Base-by-base conservation (phyloP, 1,139 yeast genomes). In the Taphrina flavorubra region DNA sequence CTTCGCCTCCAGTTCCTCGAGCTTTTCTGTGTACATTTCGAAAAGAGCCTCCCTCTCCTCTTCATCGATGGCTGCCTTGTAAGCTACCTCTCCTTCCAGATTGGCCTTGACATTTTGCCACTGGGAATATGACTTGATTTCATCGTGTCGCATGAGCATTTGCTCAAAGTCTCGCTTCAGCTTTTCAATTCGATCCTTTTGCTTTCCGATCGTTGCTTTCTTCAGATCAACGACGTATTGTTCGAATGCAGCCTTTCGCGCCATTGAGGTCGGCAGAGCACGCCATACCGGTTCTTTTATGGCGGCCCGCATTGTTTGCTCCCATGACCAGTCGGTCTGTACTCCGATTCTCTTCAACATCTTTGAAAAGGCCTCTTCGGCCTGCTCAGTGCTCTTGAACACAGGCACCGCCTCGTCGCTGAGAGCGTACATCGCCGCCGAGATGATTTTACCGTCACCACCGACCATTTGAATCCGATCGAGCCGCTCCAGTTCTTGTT, bases 281-380 rank as follows among this genome's bases (percentile, higher is more conserved):
- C 96, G 90, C 75, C 90, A 92, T 18, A 86, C 80, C 0, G 88
- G 86, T 69, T 87, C 86, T 7, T 77, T 78, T 18, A 89, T 82
- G 70, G 87, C 80, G 39, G 80, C 82, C n/a, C 84, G 79, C 80
- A 92, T 86, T 0, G 88, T 89, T 69, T 81, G 81, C 68, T 84
- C 85, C 78, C 91, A 92, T 0, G 95, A 83, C 92, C 94, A 89
- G 0, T 90, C 84, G 0, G 89, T 83, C 74, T 88, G 92, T 1
- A 90, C 89, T 7, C 81, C 79, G 53, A 81, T 77, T 0, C 83
- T 84, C 49, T 79, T 77, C 20, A 92, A 78, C 81, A 90, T 79
- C 1, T 78, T 75, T n/a, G 81, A 74, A 75, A 87, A 91, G 5
- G 78, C 80, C 5, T 75, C 75, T 63, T 82, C 83, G 0, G 84